These are phyloP conservation scores for Helichrysum umbraculigerum DNA, from an alignment of 129 eudicot genomes.

Conservation along the genomic window DNA sequence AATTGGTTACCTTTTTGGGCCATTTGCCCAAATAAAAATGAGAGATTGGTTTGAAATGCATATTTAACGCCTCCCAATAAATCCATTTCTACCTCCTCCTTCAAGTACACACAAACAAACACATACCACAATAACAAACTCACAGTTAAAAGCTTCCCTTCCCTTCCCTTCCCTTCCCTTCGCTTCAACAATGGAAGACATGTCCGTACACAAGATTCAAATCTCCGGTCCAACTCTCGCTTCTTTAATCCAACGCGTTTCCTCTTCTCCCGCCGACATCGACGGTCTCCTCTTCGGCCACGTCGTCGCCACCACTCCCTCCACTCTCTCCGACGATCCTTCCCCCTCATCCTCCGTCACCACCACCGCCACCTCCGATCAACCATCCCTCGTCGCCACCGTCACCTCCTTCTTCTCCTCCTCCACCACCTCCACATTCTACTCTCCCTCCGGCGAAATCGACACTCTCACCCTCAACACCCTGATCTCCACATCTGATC, in stretches of 20 bases:
- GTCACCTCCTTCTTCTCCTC: slow-evolving; percentile 54
- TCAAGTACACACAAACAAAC: not conserved
- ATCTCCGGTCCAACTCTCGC: slow-evolving; percentile 90
- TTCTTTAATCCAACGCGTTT: slow-evolving; percentile 76
- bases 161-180: too few species aligned
- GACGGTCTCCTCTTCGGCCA: slow-evolving; percentile 92
- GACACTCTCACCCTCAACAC: slow-evolving; percentile 30
- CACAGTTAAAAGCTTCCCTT: not conserved
- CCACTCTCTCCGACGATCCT: slow-evolving; percentile 68
- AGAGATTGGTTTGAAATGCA: not conserved
- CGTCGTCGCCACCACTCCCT: slow-evolving; percentile 45
- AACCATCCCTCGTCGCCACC: slow-evolving; percentile 38
- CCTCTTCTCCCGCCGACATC: slow-evolving; percentile 67
- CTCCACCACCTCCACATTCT: slow-evolving; percentile 43
- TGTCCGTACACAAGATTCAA: slow-evolving; percentile 55
- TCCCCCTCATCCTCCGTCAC: slow-evolving; percentile 22
- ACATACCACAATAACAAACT: not conserved
- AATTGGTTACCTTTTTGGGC: too few species aligned
- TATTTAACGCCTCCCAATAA: not conserved
- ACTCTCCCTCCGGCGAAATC: slow-evolving; percentile 44
- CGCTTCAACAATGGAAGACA: slow-evolving; percentile 60
- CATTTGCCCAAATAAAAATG: too few species aligned
- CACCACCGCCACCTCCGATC: slow-evolving; percentile 28
- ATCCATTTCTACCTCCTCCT: not conserved
- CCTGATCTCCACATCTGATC: slow-evolving; percentile 30